Percentiles rank a stretch among this genome's conserved stretches.
phyloP scores from a whole-genome alignment of 1,284 basidiomycete genomes.

The Fomitopsis schrenkii region DNA sequence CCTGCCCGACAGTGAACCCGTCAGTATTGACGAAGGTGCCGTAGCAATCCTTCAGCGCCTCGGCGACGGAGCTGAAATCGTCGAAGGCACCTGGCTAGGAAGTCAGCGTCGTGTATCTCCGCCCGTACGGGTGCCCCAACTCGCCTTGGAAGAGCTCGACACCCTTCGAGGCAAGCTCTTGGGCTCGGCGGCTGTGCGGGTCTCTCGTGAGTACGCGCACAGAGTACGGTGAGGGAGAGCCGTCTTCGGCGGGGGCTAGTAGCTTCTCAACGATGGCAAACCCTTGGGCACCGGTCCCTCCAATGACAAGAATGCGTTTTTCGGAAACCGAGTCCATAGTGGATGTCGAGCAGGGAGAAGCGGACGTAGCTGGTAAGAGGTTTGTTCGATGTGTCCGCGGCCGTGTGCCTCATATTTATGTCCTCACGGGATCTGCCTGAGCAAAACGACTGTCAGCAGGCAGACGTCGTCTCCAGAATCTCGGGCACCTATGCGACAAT shows the following conservation, averaged over 20 bases:
- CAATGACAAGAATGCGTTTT: constrained; percentile 47
- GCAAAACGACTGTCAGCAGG: too few relatives aligned
- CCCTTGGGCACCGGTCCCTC: constrained; percentile 50
- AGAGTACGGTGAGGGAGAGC: constrained; percentile 39
- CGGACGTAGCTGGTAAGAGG: too few relatives aligned
- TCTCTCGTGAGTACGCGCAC: constrained; percentile 46
- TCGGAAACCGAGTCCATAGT: constrained; percentile 5
- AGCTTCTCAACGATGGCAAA: constrained; percentile 40
- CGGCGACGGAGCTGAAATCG: constrained; percentile 26
- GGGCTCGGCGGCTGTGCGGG: constrained; percentile 31
- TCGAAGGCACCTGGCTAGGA: constrained; percentile 16
- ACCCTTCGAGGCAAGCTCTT: constrained; percentile 34
- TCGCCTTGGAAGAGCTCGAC: constrained; percentile 41
- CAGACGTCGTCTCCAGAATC: too few relatives aligned
- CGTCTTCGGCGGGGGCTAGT: constrained; percentile 33
- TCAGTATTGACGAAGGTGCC: constrained; percentile 44
- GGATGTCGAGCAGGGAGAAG: too few relatives aligned
- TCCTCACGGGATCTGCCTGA: too few relatives aligned
- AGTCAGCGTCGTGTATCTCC: too few relatives aligned
- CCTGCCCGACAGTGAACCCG: constrained; percentile 39
- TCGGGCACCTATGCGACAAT: too few relatives aligned
- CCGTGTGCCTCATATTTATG: too few relatives aligned
- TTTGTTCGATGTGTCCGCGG: too few relatives aligned
- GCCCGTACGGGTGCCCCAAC: background rate
- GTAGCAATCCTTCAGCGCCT: constrained; percentile 36